Evolutionary conservation across 108 stramenopile genomes (phyloP), one percentile per base, ranked within the genome.

Genomic region (Cyclotella sp.): DNA sequence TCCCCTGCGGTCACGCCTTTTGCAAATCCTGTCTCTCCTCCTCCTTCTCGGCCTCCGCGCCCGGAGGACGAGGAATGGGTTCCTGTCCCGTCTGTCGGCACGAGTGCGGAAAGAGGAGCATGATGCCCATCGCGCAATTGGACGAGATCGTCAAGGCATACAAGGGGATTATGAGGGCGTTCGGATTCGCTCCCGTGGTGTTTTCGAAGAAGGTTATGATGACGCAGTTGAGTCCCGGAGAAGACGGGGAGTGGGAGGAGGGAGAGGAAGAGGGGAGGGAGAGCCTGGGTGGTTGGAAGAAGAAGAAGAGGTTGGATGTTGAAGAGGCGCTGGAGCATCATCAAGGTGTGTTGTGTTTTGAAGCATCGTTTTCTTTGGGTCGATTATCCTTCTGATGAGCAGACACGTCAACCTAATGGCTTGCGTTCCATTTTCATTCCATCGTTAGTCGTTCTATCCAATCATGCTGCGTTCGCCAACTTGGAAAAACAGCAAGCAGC

Each of bases 1-100:
- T 79, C 0, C 84, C 86, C 54, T 93, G 92, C 63, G 79, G 78
- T 63, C 92, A 93, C 73, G 87, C 79, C 40, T 93, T 82, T 75
- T 93, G 92, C 67, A 52, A 70, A 27, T 45, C 24, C 0, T 93
- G 92, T 65, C 79, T 93, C 47, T 41, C 45, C 63, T 74, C 59
- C 60, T 65, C 54, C 27, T 49, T 45, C 21, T 60, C 27, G 39
- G 28, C 61, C 49, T 45, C 30, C 21, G 34, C 8, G 10, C 12
- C 41, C 5, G 16, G n/a, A 22, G 41, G 57, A 26, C 19, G 0
- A 42, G 70, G 19, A 40, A 42, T 19, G 41, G 42, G 55, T 6
- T 21, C 26, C 30, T 94, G 93, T 76, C 93, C 90, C 15, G 78
- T 82, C 44, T 94, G 91, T 71, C 80, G 90, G 27, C 71, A 72